Evolutionary conservation across 805 yeast species (phyloP), one percentile per base, ranked within the genome.

Genomic region (Candida takata): DNA sequence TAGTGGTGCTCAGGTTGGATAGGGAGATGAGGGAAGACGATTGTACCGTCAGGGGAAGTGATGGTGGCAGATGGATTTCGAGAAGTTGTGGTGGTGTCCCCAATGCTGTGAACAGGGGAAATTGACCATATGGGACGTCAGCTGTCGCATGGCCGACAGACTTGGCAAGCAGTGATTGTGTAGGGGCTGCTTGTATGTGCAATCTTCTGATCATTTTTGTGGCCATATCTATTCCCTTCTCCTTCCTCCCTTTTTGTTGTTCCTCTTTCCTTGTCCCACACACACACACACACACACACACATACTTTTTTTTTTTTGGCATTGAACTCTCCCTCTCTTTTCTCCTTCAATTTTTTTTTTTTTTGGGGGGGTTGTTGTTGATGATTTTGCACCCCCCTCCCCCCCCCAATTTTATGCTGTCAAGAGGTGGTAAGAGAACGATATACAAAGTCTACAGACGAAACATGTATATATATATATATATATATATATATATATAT

Each of bases 61-160:
- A 76, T 1, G 84, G 77, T 1, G 79, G 77, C n/a, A 72, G 50
- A 1, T 65, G 57, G n/a, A 76, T 52, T 6, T 72, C 61, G 16
- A 76, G 54, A 0, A 74, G 61, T 0, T 76, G 60, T 16, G 72
- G 67, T 3, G 77, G 70, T 5, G 52, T 56, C 6, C 78, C 79
- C 37, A 75, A 46, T 0, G 72, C 58, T 31, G 64, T 55, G 41
- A 6, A 30, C 35, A 9, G 29, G n/a, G 27, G 27, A 10, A 14
- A 35, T 20, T 10, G 40, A 8, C 14, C 36, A 7, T 27, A 35
- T 8, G 33, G 48, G 36, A 6, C 14, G 24, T 24, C 27, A 24
- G n/a, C 14, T 17, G 16, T 13, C 8, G 19, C 10, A 15, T 13
- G 27, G 18, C 18, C 20, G 10, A 16, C 13, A 8, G 13, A n/a